phyloP scores from a whole-genome alignment of 768 basidiomycete genomes.

The Rhizopogon rudus region DNA sequence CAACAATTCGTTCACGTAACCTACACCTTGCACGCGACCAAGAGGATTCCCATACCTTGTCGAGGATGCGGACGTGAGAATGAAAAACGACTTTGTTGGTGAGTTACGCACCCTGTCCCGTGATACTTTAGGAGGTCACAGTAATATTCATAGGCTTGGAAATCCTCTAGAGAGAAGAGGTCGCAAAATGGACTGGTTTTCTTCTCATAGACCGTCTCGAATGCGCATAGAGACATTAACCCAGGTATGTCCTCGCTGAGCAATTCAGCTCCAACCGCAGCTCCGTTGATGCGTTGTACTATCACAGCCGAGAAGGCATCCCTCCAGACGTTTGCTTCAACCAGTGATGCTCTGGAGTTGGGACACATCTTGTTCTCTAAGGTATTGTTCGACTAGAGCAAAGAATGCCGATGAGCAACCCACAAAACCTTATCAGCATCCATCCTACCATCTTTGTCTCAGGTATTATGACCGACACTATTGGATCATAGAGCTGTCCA shows the following conservation, averaged over 20 bases:
- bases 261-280: conserved; percentile 60
- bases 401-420: neutral
- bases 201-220: conserved; percentile 62
- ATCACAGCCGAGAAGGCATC: conserved; percentile 50
- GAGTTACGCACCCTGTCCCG: conserved; percentile 52
- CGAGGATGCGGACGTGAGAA: neutral
- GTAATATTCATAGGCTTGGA: conserved; percentile 60
- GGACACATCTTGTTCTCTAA: conserved; percentile 65
- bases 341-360: conserved; percentile 40
- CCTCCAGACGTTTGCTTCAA: conserved; percentile 50
- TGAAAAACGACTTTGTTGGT: neutral
- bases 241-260: conserved; percentile 46
- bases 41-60: conserved; percentile 60
- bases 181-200: conserved; percentile 61
- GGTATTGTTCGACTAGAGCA: conserved; percentile 53
- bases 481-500: conserved; percentile 37
- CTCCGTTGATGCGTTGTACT: conserved; percentile 51
- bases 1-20: conserved; percentile 86
- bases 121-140: conserved; percentile 79
- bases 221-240: conserved; percentile 73
- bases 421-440: neutral
- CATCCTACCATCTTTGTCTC: conserved; percentile 39
- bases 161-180: conserved; percentile 64
- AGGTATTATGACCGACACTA: conserved; percentile 50
- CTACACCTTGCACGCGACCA: conserved; percentile 78